Evolutionary conservation across 2,329 filamentous ascomycete species (phyloP).

Genomic region (Colletotrichum orchidophilum): DNA sequence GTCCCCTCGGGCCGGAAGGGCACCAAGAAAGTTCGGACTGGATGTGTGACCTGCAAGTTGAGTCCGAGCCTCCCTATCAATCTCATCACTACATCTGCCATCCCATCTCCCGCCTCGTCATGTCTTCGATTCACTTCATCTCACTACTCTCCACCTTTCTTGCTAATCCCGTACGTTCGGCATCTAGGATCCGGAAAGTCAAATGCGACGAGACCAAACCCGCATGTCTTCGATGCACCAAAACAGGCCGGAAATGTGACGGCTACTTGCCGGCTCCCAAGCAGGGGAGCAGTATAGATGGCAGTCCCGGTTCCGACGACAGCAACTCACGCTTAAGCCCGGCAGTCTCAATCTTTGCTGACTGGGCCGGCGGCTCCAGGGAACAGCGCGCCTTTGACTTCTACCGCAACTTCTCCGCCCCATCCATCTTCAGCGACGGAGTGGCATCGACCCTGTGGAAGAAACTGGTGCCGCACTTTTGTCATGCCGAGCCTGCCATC

Average conservation of each 20-base stretch:
- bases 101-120: not conserved
- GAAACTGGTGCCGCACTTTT: slow-evolving; percentile 55
- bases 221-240: slow-evolving; percentile 60
- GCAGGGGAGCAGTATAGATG: slow-evolving; percentile 32
- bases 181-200: slow-evolving; percentile 59
- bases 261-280: slow-evolving; percentile 53
- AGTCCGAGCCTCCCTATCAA: slow-evolving; percentile 38
- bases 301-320: slow-evolving; percentile 31
- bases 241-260: slow-evolving; percentile 65
- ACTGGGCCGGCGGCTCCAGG: slow-evolving; percentile 1
- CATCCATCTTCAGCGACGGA: slow-evolving; percentile 48
- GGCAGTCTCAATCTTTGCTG: slow-evolving; percentile 5
- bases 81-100: not conserved
- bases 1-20: slow-evolving; percentile 46
- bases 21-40: slow-evolving; percentile 57
- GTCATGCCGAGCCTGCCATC: slow-evolving; percentile 54
- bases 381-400: slow-evolving; percentile 44
- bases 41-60: slow-evolving; percentile 66
- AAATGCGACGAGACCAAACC: slow-evolving; percentile 67
- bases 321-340: slow-evolving; percentile 17
- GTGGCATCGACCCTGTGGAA: slow-evolving; percentile 55
- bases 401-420: slow-evolving; percentile 48
- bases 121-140: not conserved
- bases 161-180: not conserved
- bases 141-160: not conserved